A percentile compares a stretch with the other conserved stretches of the same genome.
These are phyloP conservation scores for Aspergillus clavatus DNA, from an alignment of 2,329 filamentous ascomycete species.

Conservation along the genomic window DNA sequence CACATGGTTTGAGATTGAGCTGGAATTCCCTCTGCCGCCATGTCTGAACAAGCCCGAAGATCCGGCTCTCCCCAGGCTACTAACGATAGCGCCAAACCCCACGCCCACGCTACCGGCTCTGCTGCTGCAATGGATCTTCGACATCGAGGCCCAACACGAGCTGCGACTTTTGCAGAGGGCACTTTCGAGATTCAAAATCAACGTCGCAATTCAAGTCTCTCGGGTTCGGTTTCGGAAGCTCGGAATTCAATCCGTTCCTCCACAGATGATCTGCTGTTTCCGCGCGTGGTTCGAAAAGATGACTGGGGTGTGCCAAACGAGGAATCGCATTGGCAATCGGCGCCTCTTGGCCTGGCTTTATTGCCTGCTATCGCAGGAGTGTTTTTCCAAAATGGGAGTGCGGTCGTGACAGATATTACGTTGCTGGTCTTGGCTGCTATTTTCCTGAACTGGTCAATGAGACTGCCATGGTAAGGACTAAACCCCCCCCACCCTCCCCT, in stretches of 20 bases:
- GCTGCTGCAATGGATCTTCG: conserved; percentile 32
- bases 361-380: conserved; percentile 81
- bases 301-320: conserved; percentile 43
- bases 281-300: conserved; percentile 43
- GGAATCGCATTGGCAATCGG: conserved; percentile 67
- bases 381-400: conserved; percentile 77
- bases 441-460: conserved; percentile 88
- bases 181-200: conserved; percentile 36
- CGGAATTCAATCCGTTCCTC: conserved; percentile 60
- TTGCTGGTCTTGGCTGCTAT: conserved; percentile 74
- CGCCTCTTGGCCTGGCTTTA: conserved; percentile 78
- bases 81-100: conserved; percentile 10
- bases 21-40: conserved; percentile 4
- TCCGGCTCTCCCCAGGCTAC: conserved; percentile 14
- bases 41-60: conserved; percentile 18
- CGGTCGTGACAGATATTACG: conserved; percentile 78
- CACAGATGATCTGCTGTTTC: conserved; percentile 64
- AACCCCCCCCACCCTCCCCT: no score
- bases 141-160: conserved; percentile 32
- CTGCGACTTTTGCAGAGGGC: conserved; percentile 35
- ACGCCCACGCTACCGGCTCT: conserved; percentile 10
- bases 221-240: conserved; percentile 67
- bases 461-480: conserved; percentile 70
- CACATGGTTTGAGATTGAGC: not conserved
- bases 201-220: conserved; percentile 72